Evolutionary conservation across 495 filamentous ascomycete species (phyloP), one percentile per base, ranked within the genome.

Genomic region (Penicillium dipodomyicola): DNA sequence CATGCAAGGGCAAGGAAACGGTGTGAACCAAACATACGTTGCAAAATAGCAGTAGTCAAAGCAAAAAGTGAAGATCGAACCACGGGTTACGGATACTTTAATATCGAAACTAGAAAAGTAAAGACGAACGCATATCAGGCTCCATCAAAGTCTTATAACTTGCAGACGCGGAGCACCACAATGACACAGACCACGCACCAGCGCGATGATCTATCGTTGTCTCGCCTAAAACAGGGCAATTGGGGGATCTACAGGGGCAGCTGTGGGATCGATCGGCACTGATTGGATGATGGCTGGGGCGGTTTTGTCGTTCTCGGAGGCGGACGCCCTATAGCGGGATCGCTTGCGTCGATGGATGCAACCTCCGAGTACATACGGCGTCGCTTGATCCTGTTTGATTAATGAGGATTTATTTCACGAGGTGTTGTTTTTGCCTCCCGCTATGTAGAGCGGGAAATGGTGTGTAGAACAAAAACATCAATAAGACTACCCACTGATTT

Each of bases 111-210:
- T 30, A 46, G 30, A 50, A 12, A 17, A 43, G 43, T 17, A 30
- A 39, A 22, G 47, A 19, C 53, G 46, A 59, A 57, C 52, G 52
- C 41, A 42, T 58, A 53, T 65, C 46, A 52, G 52, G 33, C 32
- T 15, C 52, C 49, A 52, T 56, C 45, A 41, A 61, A 22, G 45
- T 64, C 57, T 66, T 66, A 64, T 66, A 66, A 33, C 63, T 61
- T 58, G 50, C 42, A 20, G 22, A 12, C 48, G 8, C 17, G 44
- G 29, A 39, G 30, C 22, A 22, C 23, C 22, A 33, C 37, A 32
- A 44, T 53, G 50, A 50, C 50, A 48, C 45, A 49, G 33, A 46
- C 48, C 51, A 56, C 49, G 51, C 56, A 42, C 37, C 29, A 43
- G 49, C 44, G 46, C 41, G 52, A 49, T 9, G 47, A 50, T 52